Evolutionary conservation across 176 grass and related monocot species (phyloP).

Genomic region (Triticum urartu): DNA sequence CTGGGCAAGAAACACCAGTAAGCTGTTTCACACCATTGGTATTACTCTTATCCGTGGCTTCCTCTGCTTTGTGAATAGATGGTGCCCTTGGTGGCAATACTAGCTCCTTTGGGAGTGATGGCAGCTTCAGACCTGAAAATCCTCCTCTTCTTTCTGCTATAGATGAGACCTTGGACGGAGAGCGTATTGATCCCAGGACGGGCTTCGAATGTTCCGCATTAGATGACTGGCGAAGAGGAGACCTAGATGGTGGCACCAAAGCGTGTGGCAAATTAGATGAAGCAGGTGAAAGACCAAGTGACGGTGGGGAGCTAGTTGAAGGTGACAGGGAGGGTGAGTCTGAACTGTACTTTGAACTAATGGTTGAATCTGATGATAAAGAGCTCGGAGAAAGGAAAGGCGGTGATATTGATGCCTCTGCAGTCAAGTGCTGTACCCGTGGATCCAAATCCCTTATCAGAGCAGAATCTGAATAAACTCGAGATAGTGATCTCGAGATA

Average conservation of each 20-base stretch:
- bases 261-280: conserved; percentile 54
- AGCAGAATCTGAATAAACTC: conserved; percentile 73
- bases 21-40: conserved; percentile 39
- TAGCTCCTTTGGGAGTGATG: conserved; percentile 66
- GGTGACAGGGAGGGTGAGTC: conserved; percentile 91
- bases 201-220: conserved; percentile 47
- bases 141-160: conserved; percentile 97
- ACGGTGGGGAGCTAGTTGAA: conserved; percentile 66
- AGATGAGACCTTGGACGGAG: conserved; percentile 60
- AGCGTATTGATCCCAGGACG: conserved; percentile 36
- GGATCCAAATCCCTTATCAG: conserved; percentile 55
- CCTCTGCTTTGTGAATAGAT: conserved; percentile 38
- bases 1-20: conserved; percentile 20
- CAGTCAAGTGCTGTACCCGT: conserved; percentile 38
- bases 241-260: conserved; percentile 62
- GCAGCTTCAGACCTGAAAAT: conserved; percentile 76
- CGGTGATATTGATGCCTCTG: conserved; percentile 62
- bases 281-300: conserved; percentile 57
- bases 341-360: conserved; percentile 87
- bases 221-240: conserved; percentile 63
- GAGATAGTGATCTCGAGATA: conserved; percentile 45
- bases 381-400: conserved; percentile 90
- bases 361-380: conserved; percentile 73
- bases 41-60: conserved; percentile 46
- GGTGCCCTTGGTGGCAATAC: conserved; percentile 50